These are phyloP conservation scores for Elsinoe australis DNA, from an alignment of 2,329 filamentous ascomycete species.

Conservation along the genomic window DNA sequence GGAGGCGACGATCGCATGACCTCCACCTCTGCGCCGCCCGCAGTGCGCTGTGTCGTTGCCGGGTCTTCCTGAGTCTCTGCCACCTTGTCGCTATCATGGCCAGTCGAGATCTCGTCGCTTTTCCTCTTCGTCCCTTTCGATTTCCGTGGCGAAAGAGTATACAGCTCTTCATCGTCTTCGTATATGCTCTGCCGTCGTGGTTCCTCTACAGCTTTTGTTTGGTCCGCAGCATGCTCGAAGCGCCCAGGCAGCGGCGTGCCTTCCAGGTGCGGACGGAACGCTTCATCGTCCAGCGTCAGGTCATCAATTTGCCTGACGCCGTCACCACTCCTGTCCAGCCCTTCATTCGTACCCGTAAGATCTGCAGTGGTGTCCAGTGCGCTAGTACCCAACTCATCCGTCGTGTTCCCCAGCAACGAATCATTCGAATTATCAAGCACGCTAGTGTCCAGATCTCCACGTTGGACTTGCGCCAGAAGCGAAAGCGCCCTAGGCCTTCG, in stretches of 20 bases:
- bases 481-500: conserved; percentile 39
- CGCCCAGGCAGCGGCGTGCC: conserved; percentile 7
- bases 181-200: conserved; percentile 2
- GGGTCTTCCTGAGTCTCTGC: background rate
- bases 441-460: background rate
- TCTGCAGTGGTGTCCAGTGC: conserved; percentile 17
- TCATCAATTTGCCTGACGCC: background rate
- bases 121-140: conserved; percentile 14
- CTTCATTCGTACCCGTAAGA: background rate
- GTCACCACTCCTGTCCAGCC: too few relatives aligned
- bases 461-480: background rate
- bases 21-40: background rate
- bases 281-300: conserved; percentile 4
- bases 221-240: background rate
- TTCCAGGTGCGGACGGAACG: conserved; percentile 1
- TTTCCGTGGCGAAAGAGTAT: conserved; percentile 8
- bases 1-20: conserved; percentile 9
- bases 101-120: conserved; percentile 3
- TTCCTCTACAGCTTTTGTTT: background rate
- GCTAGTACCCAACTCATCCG: conserved; percentile 11
- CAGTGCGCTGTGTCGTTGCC: conserved; percentile 2
- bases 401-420: background rate
- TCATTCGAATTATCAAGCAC: conserved; percentile 1
- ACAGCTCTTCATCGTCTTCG: conserved; percentile 13
- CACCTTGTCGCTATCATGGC: background rate